phyloP scores from a whole-genome alignment of 1,139 yeast genomes.

The Hanseniaspora uvarum region DNA sequence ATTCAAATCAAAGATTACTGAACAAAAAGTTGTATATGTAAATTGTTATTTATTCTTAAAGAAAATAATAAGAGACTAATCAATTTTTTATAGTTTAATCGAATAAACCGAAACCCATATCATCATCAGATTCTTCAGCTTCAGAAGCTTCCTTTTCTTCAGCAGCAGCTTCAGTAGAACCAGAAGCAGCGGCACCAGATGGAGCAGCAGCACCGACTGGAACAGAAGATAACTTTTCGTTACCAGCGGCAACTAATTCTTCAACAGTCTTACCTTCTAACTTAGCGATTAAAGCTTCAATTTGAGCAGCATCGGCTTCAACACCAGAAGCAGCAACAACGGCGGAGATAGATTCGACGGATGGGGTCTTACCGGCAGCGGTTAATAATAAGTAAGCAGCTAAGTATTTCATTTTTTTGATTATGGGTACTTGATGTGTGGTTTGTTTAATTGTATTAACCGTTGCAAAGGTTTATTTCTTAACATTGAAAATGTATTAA shows the following conservation, averaged over 20 bases:
- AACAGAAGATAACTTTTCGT: constrained; percentile 69
- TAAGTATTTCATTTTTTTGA: constrained; percentile 62
- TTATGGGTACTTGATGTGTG: constrained; percentile 4
- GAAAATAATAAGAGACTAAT: background rate
- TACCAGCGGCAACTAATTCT: constrained; percentile 72
- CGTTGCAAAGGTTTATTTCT: constrained; percentile 6
- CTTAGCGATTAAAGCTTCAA: constrained; percentile 54
- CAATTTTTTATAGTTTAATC: constrained; percentile 41
- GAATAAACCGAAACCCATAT: constrained; percentile 86
- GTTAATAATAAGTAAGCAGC: constrained; percentile 83
- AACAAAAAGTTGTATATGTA: constrained; percentile 1
- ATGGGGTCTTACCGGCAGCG: constrained; percentile 74
- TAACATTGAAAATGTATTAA: background rate
- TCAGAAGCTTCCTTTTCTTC: constrained; percentile 51
- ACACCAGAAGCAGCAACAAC: constrained; percentile 69
- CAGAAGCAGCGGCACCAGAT: constrained; percentile 46
- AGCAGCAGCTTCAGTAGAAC: constrained; percentile 43
- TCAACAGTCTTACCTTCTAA: constrained; percentile 68
- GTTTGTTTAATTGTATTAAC: constrained; percentile 1
- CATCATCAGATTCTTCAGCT: constrained; percentile 57
- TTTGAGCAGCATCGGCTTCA: constrained; percentile 67
- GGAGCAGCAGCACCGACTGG: constrained; percentile 80
- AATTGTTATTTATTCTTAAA: constrained; percentile 1
- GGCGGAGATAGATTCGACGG: constrained; percentile 60
- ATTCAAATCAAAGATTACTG: background rate